Evolutionary conservation across 2,329 filamentous ascomycete genomes (phyloP), one percentile per base, ranked within the genome.

Genomic region (Cadophora luteo-olivacea): DNA sequence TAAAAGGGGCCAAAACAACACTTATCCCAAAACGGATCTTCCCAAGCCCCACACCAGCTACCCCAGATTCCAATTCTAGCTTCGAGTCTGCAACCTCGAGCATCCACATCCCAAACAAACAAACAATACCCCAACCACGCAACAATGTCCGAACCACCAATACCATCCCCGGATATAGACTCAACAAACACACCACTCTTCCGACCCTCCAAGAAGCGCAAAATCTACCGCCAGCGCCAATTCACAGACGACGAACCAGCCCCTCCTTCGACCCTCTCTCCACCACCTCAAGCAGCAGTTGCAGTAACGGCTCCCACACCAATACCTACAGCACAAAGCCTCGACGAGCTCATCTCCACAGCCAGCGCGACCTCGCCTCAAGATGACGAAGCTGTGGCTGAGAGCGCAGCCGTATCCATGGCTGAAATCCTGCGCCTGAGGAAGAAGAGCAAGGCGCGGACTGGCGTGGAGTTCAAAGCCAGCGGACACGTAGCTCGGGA

Each of bases 131-230:
- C 24, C 29, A 29, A 49, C 29, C 38, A 49, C 52, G 3, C 36
- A 29, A 58, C 1, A 2, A 65, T 65, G 63, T 58, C 63, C n/a
- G 32, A 36, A 11, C 16, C 52, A 12, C 41, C 63, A 65, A 36
- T 24, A 5, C 32, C 52, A 22, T 25, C 51, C 5, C 24, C 60
- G 1, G 45, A 33, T 8, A 32, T 33, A 36, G 32, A 67, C 64
- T 61, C 55, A 12, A 66, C 64, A 49, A 48, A 73, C 16, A 25
- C 73, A 16, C 67, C 74, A 25, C 69, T 77, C 51, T 90, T 90
- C 72, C 86, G 87, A 3, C 76, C 80, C 49, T 81, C 81, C 69
- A 90, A 89, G 78, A 90, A 89, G 79, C 83, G 87, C 76, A 89
- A 89, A 75, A 80, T 81, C 5, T 87, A 88, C 71, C 83, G 87